Conservation (phyloP, 768 basidiomycete species). For the Trametes sanguinea region DNA sequence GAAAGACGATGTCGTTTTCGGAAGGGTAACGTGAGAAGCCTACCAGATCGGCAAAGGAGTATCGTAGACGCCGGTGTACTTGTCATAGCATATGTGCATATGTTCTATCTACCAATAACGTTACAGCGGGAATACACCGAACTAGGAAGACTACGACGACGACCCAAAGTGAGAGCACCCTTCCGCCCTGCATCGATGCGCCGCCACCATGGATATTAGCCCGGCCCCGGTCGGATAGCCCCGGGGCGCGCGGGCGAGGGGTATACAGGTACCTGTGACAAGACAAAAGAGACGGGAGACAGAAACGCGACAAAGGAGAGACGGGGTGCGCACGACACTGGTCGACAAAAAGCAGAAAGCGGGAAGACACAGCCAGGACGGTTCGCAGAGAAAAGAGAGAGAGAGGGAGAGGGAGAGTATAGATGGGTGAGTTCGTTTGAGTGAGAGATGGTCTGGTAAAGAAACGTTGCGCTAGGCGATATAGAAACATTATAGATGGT, state of each 20-base stretch:
- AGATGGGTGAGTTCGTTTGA: not conserved
- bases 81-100: slow-evolving; percentile 20
- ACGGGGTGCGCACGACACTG: not conserved
- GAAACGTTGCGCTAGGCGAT: slow-evolving; percentile 2
- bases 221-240: slow-evolving; percentile 11
- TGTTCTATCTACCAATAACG: slow-evolving; percentile 19
- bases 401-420: too few species aligned
- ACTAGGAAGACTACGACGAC: not conserved
- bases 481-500: slow-evolving; percentile 3
- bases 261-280: slow-evolving; percentile 16
- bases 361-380: not conserved
- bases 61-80: not conserved
- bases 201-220: slow-evolving; percentile 10
- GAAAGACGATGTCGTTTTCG: too few species aligned
- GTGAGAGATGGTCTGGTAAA: not conserved
- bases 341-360: slow-evolving; percentile 10
- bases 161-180: not conserved
- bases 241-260: slow-evolving; percentile 10
- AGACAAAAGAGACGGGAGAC: slow-evolving; percentile 4
- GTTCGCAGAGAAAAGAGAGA: not conserved
- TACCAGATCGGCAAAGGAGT: not conserved
- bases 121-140: slow-evolving; percentile 18
- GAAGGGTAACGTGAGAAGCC: too few species aligned
- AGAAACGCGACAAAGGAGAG: slow-evolving; percentile 8
- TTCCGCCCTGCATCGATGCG: slow-evolving; percentile 2